Conservation (phyloP, 2,329 filamentous ascomycete species). For the Calonectria ilicicola region DNA sequence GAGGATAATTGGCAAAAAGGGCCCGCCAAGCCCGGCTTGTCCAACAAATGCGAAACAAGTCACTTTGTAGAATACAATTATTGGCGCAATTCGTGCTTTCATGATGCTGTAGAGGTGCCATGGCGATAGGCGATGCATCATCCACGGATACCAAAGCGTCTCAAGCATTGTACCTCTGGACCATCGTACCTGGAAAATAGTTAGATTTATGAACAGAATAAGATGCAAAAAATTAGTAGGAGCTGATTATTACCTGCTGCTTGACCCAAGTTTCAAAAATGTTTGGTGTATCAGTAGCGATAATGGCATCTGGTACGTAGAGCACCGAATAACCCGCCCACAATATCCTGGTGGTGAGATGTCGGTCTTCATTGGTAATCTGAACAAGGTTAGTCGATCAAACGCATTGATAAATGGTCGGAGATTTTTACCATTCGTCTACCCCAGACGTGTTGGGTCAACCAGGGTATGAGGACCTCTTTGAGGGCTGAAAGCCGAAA, state of each 20-base stretch:
- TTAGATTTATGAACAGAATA: too few relatives aligned
- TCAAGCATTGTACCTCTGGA: neutral
- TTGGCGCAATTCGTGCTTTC: neutral
- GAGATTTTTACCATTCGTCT: neutral
- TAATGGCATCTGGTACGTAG: neutral
- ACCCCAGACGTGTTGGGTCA: neutral
- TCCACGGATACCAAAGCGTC: neutral
- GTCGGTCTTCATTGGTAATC: neutral
- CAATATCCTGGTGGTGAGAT: neutral
- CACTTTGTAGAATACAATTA: neutral
- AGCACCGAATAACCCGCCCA: neutral
- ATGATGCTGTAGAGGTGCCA: slow-evolving; percentile 1
- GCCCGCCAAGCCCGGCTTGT: neutral
- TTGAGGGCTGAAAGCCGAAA: neutral
- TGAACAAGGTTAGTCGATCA: neutral
- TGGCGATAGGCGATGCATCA: neutral
- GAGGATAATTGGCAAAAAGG: neutral
- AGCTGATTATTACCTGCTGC: neutral
- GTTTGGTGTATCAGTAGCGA: neutral
- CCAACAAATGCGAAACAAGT: neutral
- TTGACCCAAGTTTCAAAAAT: neutral
- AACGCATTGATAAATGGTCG: too few relatives aligned
- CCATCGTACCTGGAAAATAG: neutral
- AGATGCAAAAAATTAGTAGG: fast-evolving
- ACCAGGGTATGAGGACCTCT: neutral